Percentiles rank a stretch among this genome's conserved stretches.
phyloP scores from a whole-genome alignment of 2,329 filamentous ascomycete genomes.

The Curvularia spicifera region DNA sequence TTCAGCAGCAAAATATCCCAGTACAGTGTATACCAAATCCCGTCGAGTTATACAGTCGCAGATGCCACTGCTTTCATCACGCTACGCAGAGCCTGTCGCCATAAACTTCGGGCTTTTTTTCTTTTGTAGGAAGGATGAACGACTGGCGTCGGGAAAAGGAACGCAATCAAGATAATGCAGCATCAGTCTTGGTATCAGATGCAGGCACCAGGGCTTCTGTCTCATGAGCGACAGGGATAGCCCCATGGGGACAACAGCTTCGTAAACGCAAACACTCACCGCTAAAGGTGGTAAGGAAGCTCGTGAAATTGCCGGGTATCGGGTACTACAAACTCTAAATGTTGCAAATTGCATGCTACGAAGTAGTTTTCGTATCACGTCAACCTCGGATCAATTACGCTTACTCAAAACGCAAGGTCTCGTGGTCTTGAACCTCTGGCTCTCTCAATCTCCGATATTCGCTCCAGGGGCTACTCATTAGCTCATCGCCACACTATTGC shows the following conservation, averaged over 20 bases:
- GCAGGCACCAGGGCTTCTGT: background rate
- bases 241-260: background rate
- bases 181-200: background rate
- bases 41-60: background rate
- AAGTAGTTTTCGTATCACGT: background rate
- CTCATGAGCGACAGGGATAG: background rate
- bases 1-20: constrained; percentile 50
- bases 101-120: constrained; percentile 40
- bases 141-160: background rate
- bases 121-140: background rate
- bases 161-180: background rate
- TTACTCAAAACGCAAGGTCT: background rate
- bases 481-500: no score
- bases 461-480: background rate
- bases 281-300: no score
- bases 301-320: no score
- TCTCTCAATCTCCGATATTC: background rate
- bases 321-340: background rate
- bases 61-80: constrained; percentile 6
- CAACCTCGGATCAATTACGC: background rate
- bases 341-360: background rate
- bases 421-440: background rate
- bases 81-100: constrained; percentile 57
- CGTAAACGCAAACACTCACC: background rate
- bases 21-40: background rate